Evolutionary conservation across 2,329 filamentous ascomycete genomes (phyloP), one percentile per base, ranked within the genome.

Genomic region (Pseudogymnoascus verrucosus): DNA sequence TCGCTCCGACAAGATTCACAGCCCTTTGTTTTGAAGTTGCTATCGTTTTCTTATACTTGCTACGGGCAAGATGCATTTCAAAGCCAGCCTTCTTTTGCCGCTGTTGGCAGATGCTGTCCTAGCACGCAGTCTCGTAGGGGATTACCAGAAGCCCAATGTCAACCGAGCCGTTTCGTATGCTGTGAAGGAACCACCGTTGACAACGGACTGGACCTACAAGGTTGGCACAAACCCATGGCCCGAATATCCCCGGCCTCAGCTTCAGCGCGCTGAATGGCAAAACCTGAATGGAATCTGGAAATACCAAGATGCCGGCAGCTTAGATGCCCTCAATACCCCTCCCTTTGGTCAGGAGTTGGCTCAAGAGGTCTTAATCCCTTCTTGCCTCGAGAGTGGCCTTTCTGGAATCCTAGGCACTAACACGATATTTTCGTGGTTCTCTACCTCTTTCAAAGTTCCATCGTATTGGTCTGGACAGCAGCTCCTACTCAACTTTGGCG

Each of bases 341-440:
- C 79, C 81, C 0, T 78, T 79, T 64, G 76, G 76, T 1, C 72
- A 78, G 64, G 71, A 70, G 1, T 72, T 82, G 5, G 71, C 71
- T 4, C 70, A 76, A 3, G 73, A 80, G 23, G 80, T 84, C 0
- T 68, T 84, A 19, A 75, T 84, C 5, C 81, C 81, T 0, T 83
- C 80, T 6, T 84, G 81, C 66, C 71, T 84, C 7, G 81, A 84
- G 68, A 82, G 80, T 69, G 81, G 77, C 1, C 70, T 84, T 14
- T 82, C 80, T 39, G 80, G 80, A 76, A 73, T 81, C 14, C 78
- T 78, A 68, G 75, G 71, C 1, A 70, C 64, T 0, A 66, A 70
- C 19, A 71, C 70, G 1, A 68, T 78, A 8, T 78, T 76, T 64
- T 80, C 78, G 16, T 81, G 79, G 79, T 80, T 79, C 65, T 75